Evolutionary conservation across 2,329 filamentous ascomycete species (phyloP).

Genomic region (Aspergillus pseudonomiae): DNA sequence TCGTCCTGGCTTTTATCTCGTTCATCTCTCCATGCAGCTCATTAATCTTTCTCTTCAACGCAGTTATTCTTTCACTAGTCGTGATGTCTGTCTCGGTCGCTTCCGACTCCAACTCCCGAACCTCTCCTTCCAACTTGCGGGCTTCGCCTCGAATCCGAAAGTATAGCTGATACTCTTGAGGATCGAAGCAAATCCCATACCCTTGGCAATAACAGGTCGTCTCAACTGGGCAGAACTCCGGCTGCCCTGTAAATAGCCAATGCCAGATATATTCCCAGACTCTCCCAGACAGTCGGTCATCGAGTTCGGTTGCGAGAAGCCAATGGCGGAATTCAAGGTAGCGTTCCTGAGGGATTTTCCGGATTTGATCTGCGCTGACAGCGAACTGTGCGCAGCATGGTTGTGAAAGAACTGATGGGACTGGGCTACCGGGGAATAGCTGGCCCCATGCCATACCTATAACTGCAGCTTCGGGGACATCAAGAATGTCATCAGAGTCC

Average conservation of each 20-base stretch:
- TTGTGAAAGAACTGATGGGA: conserved; percentile 16
- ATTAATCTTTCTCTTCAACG: not conserved
- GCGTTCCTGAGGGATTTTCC: not conserved
- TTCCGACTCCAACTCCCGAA: not conserved
- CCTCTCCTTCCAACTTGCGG: not conserved
- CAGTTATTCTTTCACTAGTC: not conserved
- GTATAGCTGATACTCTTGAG: not conserved
- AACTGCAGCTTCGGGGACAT: conserved; percentile 34
- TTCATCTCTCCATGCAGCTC: not conserved
- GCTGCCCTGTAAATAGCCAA: not conserved
- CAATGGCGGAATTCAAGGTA: not conserved
- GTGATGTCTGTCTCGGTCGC: not conserved
- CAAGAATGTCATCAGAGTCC: conserved; percentile 16
- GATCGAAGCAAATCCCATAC: not conserved
- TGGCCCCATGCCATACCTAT: conserved; percentile 32
- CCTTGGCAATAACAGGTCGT: not conserved
- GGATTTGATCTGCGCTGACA: not conserved
- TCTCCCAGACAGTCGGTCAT: not conserved
- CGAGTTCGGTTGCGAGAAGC: not conserved
- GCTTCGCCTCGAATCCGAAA: not conserved
- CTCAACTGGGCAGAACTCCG: not conserved
- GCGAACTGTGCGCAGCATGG: not conserved
- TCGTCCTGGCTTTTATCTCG: not conserved
- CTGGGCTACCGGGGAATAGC: conserved; percentile 28
- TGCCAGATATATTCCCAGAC: conserved; percentile 1